phyloP scores from a whole-genome alignment of 2,329 filamentous ascomycete genomes.

The Fusarium setosum region DNA sequence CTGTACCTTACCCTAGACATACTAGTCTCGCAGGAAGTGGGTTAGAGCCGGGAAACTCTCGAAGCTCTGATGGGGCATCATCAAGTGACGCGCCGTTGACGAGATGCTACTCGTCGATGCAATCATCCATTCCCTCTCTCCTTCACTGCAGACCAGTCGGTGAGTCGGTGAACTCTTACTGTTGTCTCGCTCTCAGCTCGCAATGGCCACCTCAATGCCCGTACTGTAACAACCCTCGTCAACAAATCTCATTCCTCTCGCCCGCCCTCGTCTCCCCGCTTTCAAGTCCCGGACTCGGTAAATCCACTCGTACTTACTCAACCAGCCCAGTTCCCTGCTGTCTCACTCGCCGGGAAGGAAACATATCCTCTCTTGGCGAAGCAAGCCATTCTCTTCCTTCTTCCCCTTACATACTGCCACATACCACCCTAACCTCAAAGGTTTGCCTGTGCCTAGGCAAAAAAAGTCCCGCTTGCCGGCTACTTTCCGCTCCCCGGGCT shows the following conservation, averaged over 20 bases:
- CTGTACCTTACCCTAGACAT: slow-evolving; percentile 33
- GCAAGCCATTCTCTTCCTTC: slow-evolving; percentile 17
- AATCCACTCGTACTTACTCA: slow-evolving; percentile 29
- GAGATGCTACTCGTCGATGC: slow-evolving; percentile 22
- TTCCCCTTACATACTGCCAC: neutral
- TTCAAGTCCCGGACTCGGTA: slow-evolving; percentile 26
- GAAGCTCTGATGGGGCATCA: neutral
- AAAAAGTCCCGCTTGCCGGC: slow-evolving; percentile 29
- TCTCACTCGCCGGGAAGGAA: slow-evolving; percentile 13
- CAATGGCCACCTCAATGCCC: slow-evolving; percentile 10
- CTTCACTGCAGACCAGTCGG: neutral
- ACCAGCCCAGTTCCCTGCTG: slow-evolving; percentile 21
- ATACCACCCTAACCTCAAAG: slow-evolving; percentile 1
- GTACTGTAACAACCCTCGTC: slow-evolving; percentile 16
- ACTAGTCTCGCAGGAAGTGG: slow-evolving; percentile 28
- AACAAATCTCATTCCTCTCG: slow-evolving; percentile 4
- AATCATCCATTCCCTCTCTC: slow-evolving; percentile 8
- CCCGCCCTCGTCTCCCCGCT: slow-evolving; percentile 23
- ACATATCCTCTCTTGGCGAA: slow-evolving; percentile 23
- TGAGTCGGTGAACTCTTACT: neutral
- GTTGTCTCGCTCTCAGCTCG: neutral
- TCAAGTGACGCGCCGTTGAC: slow-evolving; percentile 42
- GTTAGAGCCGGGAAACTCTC: slow-evolving; percentile 17
- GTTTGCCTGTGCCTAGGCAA: slow-evolving; percentile 24
- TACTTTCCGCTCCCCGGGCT: slow-evolving; percentile 30